Percentiles rank a stretch among this genome's conserved stretches.
Evolutionary conservation across 2,329 filamentous ascomycete genomes (phyloP).

Genomic region (Diaporthe capsici): DNA sequence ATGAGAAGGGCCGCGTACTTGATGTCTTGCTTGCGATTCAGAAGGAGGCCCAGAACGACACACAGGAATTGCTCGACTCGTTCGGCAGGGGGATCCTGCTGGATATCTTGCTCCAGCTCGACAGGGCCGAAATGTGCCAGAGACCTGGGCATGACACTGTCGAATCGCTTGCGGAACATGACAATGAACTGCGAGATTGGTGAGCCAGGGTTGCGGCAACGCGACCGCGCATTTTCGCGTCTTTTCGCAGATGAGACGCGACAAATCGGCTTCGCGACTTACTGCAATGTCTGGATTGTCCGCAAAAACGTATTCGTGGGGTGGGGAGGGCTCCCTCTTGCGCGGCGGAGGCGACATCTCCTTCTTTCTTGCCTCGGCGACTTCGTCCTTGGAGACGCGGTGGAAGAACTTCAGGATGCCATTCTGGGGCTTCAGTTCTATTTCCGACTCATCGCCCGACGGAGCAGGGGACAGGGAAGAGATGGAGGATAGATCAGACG

Average conservation of each 20-base stretch:
- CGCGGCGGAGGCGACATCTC: slow-evolving; percentile 76
- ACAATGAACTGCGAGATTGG: slow-evolving; percentile 83
- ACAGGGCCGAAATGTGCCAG: slow-evolving; percentile 93
- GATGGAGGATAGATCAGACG: slow-evolving; percentile 72
- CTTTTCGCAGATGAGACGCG: slow-evolving; percentile 55
- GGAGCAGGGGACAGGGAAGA: slow-evolving; percentile 62
- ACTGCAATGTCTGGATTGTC: slow-evolving; percentile 95
- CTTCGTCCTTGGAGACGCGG: slow-evolving; percentile 63
- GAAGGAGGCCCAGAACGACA: slow-evolving; percentile 85
- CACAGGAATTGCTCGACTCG: slow-evolving; percentile 91
- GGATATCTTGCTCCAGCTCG: slow-evolving; percentile 90
- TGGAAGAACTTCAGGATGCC: slow-evolving; percentile 79
- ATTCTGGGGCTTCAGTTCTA: slow-evolving; percentile 64
- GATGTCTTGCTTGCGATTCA: slow-evolving; percentile 98
- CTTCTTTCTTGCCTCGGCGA: slow-evolving; percentile 57
- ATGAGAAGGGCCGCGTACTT: slow-evolving; percentile 75
- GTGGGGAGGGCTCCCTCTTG: slow-evolving; percentile 88
- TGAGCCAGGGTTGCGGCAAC: slow-evolving; percentile 53
- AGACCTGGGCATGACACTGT: slow-evolving; percentile 89
- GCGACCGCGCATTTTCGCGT: slow-evolving; percentile 69
- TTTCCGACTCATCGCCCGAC: slow-evolving; percentile 67
- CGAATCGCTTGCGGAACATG: slow-evolving; percentile 96
- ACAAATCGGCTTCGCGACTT: slow-evolving; percentile 63
- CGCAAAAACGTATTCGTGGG: slow-evolving; percentile 89
- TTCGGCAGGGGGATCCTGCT: slow-evolving; percentile 83